These are phyloP conservation scores for Penicillium aurantiogriseum DNA, from an alignment of 2,329 filamentous ascomycete genomes.

Conservation along the genomic window DNA sequence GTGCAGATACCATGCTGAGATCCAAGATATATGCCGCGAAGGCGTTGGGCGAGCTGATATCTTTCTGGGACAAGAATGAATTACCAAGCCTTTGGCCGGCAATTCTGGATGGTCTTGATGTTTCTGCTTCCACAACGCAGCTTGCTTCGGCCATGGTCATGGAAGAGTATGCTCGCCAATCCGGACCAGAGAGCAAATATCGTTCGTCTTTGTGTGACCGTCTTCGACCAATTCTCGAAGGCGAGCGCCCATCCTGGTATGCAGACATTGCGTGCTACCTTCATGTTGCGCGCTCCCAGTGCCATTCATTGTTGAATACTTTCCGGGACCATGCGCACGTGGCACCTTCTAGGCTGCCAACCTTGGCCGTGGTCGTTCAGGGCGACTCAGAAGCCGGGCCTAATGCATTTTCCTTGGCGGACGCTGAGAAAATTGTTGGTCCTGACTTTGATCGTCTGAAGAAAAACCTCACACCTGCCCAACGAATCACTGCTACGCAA, in stretches of 20 bases:
- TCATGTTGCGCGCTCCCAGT: conserved; percentile 86
- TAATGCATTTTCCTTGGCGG: conserved; percentile 82
- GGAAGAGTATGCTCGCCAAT: conserved; percentile 76
- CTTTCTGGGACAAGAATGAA: conserved; percentile 63
- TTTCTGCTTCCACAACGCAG: conserved; percentile 80
- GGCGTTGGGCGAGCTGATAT: conserved; percentile 82
- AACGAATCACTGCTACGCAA: conserved; percentile 78
- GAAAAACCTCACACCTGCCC: conserved; percentile 82
- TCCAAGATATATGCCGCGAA: conserved; percentile 84
- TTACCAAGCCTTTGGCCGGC: conserved; percentile 57
- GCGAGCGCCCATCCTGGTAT: conserved; percentile 77
- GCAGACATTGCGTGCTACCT: conserved; percentile 86
- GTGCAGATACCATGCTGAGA: conserved; percentile 80
- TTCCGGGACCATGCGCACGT: conserved; percentile 91
- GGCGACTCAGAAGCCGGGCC: conserved; percentile 89
- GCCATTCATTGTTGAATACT: conserved; percentile 81
- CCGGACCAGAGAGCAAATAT: conserved; percentile 35
- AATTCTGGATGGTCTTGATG: conserved; percentile 68
- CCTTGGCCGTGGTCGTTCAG: conserved; percentile 86
- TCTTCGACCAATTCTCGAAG: conserved; percentile 74
- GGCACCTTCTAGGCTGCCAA: conserved; percentile 69
- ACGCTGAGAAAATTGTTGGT: conserved; percentile 82
- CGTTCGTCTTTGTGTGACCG: conserved; percentile 49
- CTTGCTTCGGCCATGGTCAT: conserved; percentile 78
- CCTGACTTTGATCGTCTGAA: conserved; percentile 86